Percentiles rank a stretch among this genome's conserved stretches.
These are phyloP conservation scores for Aquilaria agallochum DNA, from an alignment of 441 rosid species.

Conservation along the genomic window DNA sequence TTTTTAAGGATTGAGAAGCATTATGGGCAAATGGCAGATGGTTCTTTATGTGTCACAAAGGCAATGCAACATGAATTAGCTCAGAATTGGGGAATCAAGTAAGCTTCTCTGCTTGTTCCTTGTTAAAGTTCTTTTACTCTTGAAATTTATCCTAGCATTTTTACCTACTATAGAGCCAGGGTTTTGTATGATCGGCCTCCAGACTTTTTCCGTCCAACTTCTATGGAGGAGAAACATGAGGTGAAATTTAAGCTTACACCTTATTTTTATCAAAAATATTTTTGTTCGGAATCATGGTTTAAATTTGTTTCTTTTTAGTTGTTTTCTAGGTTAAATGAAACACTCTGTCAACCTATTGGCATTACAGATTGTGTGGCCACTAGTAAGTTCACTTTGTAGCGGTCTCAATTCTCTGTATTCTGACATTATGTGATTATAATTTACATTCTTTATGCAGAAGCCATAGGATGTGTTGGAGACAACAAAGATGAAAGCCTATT, in stretches of 20 bases:
- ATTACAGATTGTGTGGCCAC: constrained; percentile 52
- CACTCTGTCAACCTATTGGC: constrained; percentile 47
- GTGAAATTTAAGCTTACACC: constrained; percentile 31
- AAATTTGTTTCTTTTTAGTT: constrained; percentile 43
- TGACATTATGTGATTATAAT: constrained; percentile 8
- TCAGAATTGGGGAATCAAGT: constrained; percentile 97
- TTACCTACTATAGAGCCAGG: constrained; percentile 39
- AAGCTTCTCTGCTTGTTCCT: constrained; percentile 30
- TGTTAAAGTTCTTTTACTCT: constrained; percentile 9
- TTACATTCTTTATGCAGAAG: constrained; percentile 14
- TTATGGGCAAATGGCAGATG: constrained; percentile 87
- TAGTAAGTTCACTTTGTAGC: constrained; percentile 39
- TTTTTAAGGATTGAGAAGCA: constrained; percentile 66
- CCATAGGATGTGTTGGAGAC: constrained; percentile 26
- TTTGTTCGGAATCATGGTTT: constrained; percentile 9
- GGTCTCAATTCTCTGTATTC: not conserved
- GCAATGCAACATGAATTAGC: constrained; percentile 98
- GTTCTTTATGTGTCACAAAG: constrained; percentile 81
- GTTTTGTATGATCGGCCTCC: constrained; percentile 97
- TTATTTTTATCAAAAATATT: not conserved
- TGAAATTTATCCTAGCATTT: not conserved
- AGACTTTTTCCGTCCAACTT: constrained; percentile 75
- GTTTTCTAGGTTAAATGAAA: constrained; percentile 71
- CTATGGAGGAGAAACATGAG: constrained; percentile 73
- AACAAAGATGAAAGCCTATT: constrained; percentile 52